A percentile compares a stretch with the other conserved stretches of the same genome.
These are phyloP conservation scores for Capniomyces stellatus DNA, from an alignment of 371 early-diverging fungal species.

Conservation along the genomic window DNA sequence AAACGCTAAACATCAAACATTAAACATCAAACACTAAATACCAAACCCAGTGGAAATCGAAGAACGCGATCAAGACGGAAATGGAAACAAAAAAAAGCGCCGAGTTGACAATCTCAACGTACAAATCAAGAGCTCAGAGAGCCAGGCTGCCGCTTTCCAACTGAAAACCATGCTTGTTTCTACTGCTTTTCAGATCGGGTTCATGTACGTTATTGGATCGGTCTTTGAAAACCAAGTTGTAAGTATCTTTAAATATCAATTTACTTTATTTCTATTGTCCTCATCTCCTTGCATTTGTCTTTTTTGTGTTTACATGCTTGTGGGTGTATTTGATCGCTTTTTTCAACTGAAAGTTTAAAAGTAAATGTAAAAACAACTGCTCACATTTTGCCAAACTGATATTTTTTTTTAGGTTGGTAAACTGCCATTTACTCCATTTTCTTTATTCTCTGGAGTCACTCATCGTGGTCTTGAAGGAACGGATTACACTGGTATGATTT, in stretches of 20 bases:
- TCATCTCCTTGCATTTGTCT: no score
- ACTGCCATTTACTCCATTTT: conserved; percentile 6
- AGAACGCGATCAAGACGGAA: background rate
- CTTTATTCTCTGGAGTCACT: conserved; percentile 3
- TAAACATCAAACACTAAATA: no score
- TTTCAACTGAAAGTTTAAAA: no score
- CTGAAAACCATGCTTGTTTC: background rate
- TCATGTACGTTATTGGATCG: background rate
- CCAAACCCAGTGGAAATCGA: background rate
- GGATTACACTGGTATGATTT: conserved; percentile 6
- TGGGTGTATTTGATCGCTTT: no score
- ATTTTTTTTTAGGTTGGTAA: conserved; percentile 4
- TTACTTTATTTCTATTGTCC: no score
- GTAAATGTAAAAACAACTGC: no score
- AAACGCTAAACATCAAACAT: no score
- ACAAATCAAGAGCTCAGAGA: background rate
- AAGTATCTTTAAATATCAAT: background rate
- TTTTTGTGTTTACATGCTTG: no score
- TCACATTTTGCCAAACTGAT: background rate
- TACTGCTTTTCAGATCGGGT: background rate
- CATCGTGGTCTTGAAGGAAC: conserved; percentile 6
- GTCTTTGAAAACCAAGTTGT: background rate
- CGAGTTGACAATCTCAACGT: background rate
- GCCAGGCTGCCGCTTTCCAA: background rate
- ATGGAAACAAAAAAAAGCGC: conserved; percentile 1